Conservation (phyloP, 163 green algal genomes). For the Scenedesmus sp. region DNA sequence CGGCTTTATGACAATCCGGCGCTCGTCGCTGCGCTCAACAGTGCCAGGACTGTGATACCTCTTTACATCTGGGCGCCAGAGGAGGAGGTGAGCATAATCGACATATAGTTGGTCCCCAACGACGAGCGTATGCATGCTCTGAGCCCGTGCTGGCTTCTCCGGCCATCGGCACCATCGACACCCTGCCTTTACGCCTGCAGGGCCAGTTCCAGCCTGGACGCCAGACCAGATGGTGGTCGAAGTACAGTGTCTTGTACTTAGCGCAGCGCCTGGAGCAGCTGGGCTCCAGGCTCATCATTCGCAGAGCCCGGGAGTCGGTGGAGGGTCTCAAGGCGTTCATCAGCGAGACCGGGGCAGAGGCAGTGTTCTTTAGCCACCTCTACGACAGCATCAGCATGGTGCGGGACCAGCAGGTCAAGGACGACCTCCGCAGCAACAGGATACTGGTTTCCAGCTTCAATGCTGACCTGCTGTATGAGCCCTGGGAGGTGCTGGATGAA, state of each 20-base stretch:
- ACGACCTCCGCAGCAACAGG: constrained; percentile 64
- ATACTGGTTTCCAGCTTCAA: constrained; percentile 87
- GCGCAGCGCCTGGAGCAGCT: constrained; percentile 75
- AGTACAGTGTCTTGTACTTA: constrained; percentile 79
- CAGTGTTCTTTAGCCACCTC: constrained; percentile 91
- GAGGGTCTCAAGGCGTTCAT: constrained; percentile 76
- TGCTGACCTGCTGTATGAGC: constrained; percentile 92
- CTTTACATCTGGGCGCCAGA: constrained; percentile 93
- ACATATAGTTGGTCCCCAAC: not conserved
- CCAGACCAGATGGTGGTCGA: constrained; percentile 86
- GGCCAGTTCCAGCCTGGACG: constrained; percentile 93
- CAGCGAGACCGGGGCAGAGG: constrained; percentile 67
- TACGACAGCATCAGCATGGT: constrained; percentile 95
- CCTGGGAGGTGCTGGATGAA: constrained; percentile 89
- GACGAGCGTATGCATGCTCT: not conserved
- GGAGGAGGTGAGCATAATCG: constrained; percentile 77
- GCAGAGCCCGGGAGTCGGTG: constrained; percentile 68
- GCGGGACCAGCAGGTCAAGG: constrained; percentile 91
- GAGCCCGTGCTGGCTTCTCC: not conserved
- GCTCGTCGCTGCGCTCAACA: constrained; percentile 80
- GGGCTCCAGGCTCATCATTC: constrained; percentile 82
- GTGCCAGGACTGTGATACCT: constrained; percentile 81
- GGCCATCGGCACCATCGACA: not conserved
- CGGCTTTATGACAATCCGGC: constrained; percentile 90
- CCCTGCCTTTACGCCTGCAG: not conserved